Base-by-base conservation (phyloP, 2,329 filamentous ascomycete species). In the Dichotomopilus funicola region DNA sequence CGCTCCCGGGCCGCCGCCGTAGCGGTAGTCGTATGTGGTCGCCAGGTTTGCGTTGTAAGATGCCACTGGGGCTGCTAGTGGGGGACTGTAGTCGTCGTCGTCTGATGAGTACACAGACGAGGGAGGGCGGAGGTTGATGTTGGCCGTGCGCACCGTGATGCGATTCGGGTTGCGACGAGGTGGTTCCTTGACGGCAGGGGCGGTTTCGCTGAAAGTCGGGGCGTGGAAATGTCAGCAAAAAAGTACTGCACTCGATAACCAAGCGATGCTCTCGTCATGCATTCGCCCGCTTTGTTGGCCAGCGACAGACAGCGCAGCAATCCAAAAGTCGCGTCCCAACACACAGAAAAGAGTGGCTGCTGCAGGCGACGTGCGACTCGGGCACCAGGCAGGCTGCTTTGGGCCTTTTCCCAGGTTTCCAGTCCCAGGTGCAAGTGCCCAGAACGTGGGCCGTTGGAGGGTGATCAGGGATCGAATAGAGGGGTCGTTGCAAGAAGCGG, bases 71-170 rank as follows among this genome's bases (percentile, higher is more conserved):
- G 65, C 11, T 76, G 75, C 58, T 75, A 81, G 45, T 27, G 19
- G 19, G 19, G 19, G 19, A 27, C 2, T 27, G 19, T 27, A 27
- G 19, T 27, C 19, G 19, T 27, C 19, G 19, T 27, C 19, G 19
- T 46, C 45, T 34, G 53, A 77, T 46, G 83, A 82, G 66, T 87
- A 86, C 47, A 83, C 62, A 12, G 85, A 86, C 36, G 84, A 86
- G 6, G 73, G 62, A n/a, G 78, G 77, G 42, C 78, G 77, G 59
- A 70, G 72, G 52, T 27, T 27, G 19, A 27, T 27, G 19, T 65
- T 67, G 37, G 71, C 68, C 56, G 62, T 63, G 56, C 64, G 69
- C 59, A 63, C 62, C 50, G 59, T 63, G 57, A 65, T 66, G 56
- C 61, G 69, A 54, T 63, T 68, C 57, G 71, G 67, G 53, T 72